Base-by-base conservation (phyloP, 1,284 basidiomycete genomes). In the Chalciporus sp. region DNA sequence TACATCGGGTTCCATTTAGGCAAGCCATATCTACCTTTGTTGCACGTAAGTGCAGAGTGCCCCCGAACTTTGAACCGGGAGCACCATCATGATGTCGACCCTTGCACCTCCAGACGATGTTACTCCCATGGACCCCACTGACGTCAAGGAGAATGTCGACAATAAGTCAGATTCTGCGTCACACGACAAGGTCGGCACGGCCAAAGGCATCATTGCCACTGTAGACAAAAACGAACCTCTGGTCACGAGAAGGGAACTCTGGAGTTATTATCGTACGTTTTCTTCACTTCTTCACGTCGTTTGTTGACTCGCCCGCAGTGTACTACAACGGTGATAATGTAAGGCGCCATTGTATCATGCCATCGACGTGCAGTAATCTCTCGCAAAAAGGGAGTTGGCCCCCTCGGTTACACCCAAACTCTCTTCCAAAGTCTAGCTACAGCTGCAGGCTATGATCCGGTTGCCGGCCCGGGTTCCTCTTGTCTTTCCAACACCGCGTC, bases 281-380 rank as follows among this genome's bases (percentile, higher is more conserved):
- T 52, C 12, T 3, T 35, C 5, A 10, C 9, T 9, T 50, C 8
- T 19, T 6, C 28, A 6, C 11, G 39, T 50, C 5, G 16, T 19
- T 39, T 20, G 53, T 35, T 47, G 53, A 9, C 20, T 37, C 43
- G 11, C 52, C 47, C 8, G 11, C 56, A 87, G 85, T 87, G 53
- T 88, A 88, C 65, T 86, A 83, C 69, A 89, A 88, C 53, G 86
- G 86, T 49, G 81, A 87, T 57, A 87, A 86, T 66, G 86, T 86
- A 61, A 31, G 76, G 2, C 12, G 3, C 23, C 10, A 3, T 29
- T 31, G 0, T 19, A 6, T 41, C 20, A 23, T 8, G 16, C n/a
- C 19, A n/a, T 5, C 45, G n/a, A 3, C 16, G 10, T 4, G 4
- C 28, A 5, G 20, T 39, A 3, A 50, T 39, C 41, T 41, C 52